A percentile compares a stretch with the other conserved stretches of the same genome.
Conservation (phyloP, 371 early-diverging fungal species). For the Capillidium heterosporum region DNA sequence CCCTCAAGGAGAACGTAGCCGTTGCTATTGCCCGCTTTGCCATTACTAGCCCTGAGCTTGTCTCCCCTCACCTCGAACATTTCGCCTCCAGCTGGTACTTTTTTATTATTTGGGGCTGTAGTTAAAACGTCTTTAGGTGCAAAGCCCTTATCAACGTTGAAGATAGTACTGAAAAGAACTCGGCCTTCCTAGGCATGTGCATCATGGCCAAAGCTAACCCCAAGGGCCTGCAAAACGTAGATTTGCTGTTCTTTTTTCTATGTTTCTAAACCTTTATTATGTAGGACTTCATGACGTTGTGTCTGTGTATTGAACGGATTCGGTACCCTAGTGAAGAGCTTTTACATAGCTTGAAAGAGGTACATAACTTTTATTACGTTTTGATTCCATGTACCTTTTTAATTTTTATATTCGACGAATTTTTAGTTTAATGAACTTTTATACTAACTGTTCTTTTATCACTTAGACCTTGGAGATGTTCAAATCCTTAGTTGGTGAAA, state of each 20-base stretch:
- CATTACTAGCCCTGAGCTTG: slow-evolving; percentile 52
- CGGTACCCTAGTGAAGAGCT: background rate
- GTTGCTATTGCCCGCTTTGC: slow-evolving; percentile 89
- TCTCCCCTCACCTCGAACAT: slow-evolving; percentile 54
- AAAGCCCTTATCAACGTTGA: slow-evolving; percentile 40
- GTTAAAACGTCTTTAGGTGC: slow-evolving; percentile 19
- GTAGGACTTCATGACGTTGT: background rate
- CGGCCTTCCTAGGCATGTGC: slow-evolving; percentile 83
- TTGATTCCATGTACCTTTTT: background rate
- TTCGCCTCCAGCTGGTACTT: slow-evolving; percentile 54
- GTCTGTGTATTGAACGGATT: background rate
- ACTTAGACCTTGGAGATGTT: background rate
- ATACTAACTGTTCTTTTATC: background rate
- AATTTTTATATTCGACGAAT: too few relatives aligned
- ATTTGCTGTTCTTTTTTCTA: too few relatives aligned
- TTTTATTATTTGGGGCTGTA: slow-evolving; percentile 9
- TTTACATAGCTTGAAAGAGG: background rate
- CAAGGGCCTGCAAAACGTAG: slow-evolving; percentile 44
- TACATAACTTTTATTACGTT: background rate
- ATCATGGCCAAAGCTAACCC: slow-evolving; percentile 75
- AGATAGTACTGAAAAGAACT: slow-evolving; percentile 84
- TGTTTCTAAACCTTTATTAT: background rate
- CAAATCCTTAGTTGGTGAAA: background rate
- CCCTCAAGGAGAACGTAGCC: slow-evolving; percentile 80
- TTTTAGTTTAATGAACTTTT: background rate